These are phyloP conservation scores for fission yeast (Schizosaccharomyces pombe) DNA, from an alignment of 805 yeast genomes.

Conservation along the genomic window DNA sequence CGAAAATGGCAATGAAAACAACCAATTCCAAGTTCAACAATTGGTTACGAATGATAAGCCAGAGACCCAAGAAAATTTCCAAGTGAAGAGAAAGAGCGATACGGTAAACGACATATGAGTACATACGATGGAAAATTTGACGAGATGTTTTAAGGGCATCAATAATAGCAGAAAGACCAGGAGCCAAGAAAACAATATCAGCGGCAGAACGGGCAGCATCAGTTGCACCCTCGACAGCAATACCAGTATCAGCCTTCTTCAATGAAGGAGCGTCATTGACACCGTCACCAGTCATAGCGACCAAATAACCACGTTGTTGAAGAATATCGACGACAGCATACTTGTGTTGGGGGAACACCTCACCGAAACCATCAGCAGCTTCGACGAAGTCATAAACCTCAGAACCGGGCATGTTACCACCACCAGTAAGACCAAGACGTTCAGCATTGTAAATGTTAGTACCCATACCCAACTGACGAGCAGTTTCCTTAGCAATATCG, in stretches of 20 bases:
- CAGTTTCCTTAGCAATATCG: slow-evolving; percentile 95
- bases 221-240: slow-evolving; percentile 38
- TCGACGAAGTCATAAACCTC: slow-evolving; percentile 45
- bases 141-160: slow-evolving; percentile 66
- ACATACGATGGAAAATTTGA: slow-evolving; percentile 98
- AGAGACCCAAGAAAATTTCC: slow-evolving; percentile 82
- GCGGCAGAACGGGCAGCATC: slow-evolving; percentile 26
- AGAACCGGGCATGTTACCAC: slow-evolving; percentile 42
- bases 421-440: slow-evolving; percentile 73
- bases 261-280: slow-evolving; percentile 46
- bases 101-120: slow-evolving; percentile 93
- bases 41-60: slow-evolving; percentile 83
- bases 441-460: slow-evolving; percentile 92
- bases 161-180: slow-evolving; percentile 37
- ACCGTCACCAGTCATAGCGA: slow-evolving; percentile 53
- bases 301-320: slow-evolving; percentile 40
- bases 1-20: slow-evolving; percentile 89
- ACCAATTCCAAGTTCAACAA: slow-evolving; percentile 72
- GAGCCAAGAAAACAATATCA: slow-evolving; percentile 27
- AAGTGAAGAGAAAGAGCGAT: slow-evolving; percentile 85
- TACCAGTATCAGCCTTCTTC: slow-evolving; percentile 66
- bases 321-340: slow-evolving; percentile 42
- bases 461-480: slow-evolving; percentile 92
- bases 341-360: slow-evolving; percentile 47
- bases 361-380: slow-evolving; percentile 87